phyloP scores from a whole-genome alignment of 345 rosid genomes.

The Acer negundo region DNA sequence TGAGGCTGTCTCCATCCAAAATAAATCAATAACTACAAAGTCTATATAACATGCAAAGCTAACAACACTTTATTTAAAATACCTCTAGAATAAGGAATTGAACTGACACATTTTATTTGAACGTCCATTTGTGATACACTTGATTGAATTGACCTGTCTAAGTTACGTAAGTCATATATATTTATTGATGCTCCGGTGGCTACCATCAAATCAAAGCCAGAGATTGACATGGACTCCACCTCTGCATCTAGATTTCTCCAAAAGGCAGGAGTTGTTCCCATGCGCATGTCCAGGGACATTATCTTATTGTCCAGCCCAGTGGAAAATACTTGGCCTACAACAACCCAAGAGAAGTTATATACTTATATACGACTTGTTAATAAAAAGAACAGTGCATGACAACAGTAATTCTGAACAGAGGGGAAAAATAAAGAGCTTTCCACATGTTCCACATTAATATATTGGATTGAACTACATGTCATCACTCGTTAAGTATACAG shows the following conservation, averaged over 20 bases:
- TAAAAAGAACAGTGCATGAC: not conserved
- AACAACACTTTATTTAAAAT: constrained; percentile 20
- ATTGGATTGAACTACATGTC: not conserved
- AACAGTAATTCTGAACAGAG: not conserved
- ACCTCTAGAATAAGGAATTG: constrained; percentile 60
- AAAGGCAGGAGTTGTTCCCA: constrained; percentile 31
- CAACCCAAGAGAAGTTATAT: constrained; percentile 9
- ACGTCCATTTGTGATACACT: constrained; percentile 50
- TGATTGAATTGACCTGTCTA: constrained; percentile 49
- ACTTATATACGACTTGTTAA: not conserved
- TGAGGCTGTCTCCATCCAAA: not conserved
- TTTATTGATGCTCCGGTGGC: constrained; percentile 60
- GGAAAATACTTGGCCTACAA: constrained; percentile 65
- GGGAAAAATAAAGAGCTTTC: not conserved
- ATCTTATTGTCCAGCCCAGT: constrained; percentile 82
- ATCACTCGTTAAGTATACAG: not conserved
- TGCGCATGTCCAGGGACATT: constrained; percentile 66
- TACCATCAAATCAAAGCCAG: constrained; percentile 61
- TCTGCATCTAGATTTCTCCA: constrained; percentile 39
- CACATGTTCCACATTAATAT: not conserved
- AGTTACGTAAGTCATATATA: constrained; percentile 68
- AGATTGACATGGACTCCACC: constrained; percentile 69
- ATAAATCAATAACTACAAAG: not conserved
- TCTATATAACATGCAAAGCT: not conserved
- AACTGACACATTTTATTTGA: constrained; percentile 57